Percentiles rank a stretch among this genome's conserved stretches.
Evolutionary conservation across 2,329 filamentous ascomycete species (phyloP).

Genomic region (Kalmusia sp.): DNA sequence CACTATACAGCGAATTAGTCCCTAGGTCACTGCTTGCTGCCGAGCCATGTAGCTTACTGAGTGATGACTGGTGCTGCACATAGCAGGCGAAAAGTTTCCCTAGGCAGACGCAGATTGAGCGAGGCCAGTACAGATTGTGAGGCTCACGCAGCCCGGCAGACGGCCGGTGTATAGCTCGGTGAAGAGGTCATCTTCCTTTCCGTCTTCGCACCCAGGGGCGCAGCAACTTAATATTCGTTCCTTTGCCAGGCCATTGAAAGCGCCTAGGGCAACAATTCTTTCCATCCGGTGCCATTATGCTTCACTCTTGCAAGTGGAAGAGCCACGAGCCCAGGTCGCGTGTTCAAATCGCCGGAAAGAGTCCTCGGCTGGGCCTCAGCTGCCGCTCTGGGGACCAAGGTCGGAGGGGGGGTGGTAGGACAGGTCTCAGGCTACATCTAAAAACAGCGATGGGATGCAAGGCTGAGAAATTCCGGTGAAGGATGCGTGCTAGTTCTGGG

Average conservation of each 20-base stretch:
- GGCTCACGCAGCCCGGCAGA: slow-evolving; percentile 9
- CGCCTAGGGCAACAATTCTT: not conserved
- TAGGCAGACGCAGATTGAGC: slow-evolving; percentile 6
- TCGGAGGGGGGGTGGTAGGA: not conserved
- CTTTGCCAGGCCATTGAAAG: not conserved
- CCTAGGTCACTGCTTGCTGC: not conserved
- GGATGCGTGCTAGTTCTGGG: slow-evolving; percentile 10
- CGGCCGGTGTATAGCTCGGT: slow-evolving; percentile 8
- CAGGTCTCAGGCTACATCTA: slow-evolving; percentile 2
- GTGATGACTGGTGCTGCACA: not conserved
- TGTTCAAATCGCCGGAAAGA: not conserved
- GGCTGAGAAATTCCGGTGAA: slow-evolving; percentile 16
- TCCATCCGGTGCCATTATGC: not conserved
- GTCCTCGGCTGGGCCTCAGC: not conserved
- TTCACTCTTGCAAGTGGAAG: not conserved
- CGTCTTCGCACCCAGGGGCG: slow-evolving; percentile 10
- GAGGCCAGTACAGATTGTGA: not conserved
- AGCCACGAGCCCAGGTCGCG: not conserved
- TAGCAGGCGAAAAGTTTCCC: not conserved
- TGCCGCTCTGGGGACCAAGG: not conserved
- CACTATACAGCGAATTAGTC: slow-evolving; percentile 5
- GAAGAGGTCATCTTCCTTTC: slow-evolving; percentile 6
- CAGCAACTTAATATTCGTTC: slow-evolving; percentile 17
- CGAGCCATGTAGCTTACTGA: slow-evolving; percentile 10
- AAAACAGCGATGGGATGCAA: slow-evolving; percentile 9